A percentile compares a stretch with the other conserved stretches of the same genome.
Conservation (phyloP, 257 asterid species). For the Paulownia fortunei region DNA sequence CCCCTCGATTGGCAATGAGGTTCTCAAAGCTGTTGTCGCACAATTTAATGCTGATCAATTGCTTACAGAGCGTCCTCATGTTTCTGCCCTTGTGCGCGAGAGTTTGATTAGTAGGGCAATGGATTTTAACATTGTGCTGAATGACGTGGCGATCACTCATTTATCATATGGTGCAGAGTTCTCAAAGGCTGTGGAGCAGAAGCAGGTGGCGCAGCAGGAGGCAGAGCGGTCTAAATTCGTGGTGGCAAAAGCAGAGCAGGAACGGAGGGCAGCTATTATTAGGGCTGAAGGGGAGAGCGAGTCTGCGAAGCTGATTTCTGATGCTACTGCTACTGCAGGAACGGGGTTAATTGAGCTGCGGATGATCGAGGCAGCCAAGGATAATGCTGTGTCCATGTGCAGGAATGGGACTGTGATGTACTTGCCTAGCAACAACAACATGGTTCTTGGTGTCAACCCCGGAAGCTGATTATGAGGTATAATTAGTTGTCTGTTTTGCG, state of each 20-base stretch:
- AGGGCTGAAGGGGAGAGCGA: constrained; percentile 53
- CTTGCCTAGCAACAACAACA: constrained; percentile 35
- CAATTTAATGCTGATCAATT: constrained; percentile 66
- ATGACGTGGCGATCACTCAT: constrained; percentile 70
- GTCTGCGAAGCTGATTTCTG: constrained; percentile 49
- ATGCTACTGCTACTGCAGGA: constrained; percentile 46
- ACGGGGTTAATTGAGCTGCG: constrained; percentile 52
- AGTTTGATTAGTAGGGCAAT: constrained; percentile 57
- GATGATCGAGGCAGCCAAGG: constrained; percentile 49
- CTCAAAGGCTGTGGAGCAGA: constrained; percentile 63
- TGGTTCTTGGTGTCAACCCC: constrained; percentile 34
- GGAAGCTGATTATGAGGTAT: constrained; percentile 22
- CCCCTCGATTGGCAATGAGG: constrained; percentile 71
- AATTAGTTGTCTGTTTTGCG: not conserved
- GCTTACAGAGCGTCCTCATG: constrained; percentile 67
- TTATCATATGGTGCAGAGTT: constrained; percentile 67
- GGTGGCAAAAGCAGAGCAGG: constrained; percentile 66
- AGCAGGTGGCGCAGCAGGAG: constrained; percentile 82
- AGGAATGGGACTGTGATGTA: constrained; percentile 36
- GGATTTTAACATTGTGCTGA: constrained; percentile 65
- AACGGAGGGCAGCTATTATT: constrained; percentile 45
- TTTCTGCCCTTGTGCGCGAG: constrained; percentile 65
- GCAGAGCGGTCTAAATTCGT: constrained; percentile 70
- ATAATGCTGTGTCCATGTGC: constrained; percentile 38
- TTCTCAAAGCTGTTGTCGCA: constrained; percentile 61